Percentiles rank a stretch among this genome's conserved stretches.
These are phyloP conservation scores for Plasmodium blacklocki DNA, from an alignment of 169 alveolate species.

Conservation along the genomic window DNA sequence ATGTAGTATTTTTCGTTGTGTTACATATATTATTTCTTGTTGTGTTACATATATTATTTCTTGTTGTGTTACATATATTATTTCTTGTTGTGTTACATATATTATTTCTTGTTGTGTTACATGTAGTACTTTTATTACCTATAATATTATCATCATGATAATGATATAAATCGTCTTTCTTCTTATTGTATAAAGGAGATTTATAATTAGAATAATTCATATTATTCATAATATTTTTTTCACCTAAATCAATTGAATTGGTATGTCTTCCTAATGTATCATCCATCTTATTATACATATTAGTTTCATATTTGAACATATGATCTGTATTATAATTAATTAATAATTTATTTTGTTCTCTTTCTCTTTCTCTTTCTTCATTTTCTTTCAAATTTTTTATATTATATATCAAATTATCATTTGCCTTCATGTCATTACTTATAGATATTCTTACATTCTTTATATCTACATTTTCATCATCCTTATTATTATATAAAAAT, in stretches of 20 bases:
- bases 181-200: conserved; percentile 17
- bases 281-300: not conserved
- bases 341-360: conserved; percentile 17
- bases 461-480: conserved; percentile 64
- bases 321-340: not conserved
- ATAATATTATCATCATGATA: not conserved
- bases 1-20: too few relatives aligned
- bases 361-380: conserved; percentile 43
- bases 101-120: too few relatives aligned
- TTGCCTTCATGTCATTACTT: conserved; percentile 2
- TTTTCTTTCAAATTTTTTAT: conserved; percentile 43
- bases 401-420: conserved; percentile 12
- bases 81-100: too few relatives aligned
- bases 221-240: not conserved
- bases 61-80: too few relatives aligned
- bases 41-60: too few relatives aligned
- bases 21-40: too few relatives aligned
- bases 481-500: conserved; percentile 58
- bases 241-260: too few relatives aligned
- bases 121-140: not conserved
- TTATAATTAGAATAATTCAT: not conserved
- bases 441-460: conserved; percentile 39
- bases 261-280: not conserved
- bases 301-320: too few relatives aligned
- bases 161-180: not conserved